These are phyloP conservation scores for Populus nigra DNA, from an alignment of 345 rosid species.

Conservation along the genomic window DNA sequence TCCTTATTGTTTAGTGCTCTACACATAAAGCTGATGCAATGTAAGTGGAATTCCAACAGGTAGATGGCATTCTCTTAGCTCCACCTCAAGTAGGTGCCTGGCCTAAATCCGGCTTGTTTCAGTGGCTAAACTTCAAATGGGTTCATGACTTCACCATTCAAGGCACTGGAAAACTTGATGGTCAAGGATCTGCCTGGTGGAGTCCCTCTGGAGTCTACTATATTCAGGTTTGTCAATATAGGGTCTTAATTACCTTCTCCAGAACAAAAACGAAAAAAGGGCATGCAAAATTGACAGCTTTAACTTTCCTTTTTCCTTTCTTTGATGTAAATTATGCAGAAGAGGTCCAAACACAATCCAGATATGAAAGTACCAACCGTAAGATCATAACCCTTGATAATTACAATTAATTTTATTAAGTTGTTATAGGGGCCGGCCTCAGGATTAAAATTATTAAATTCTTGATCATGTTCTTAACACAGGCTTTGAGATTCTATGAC, in stretches of 20 bases:
- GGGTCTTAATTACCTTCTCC: background rate
- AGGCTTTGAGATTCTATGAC: conserved; percentile 79
- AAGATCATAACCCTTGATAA: conserved; percentile 9
- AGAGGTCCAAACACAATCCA: conserved; percentile 44
- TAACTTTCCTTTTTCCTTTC: background rate
- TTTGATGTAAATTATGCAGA: conserved; percentile 38
- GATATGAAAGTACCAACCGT: conserved; percentile 75
- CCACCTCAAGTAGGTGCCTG: conserved; percentile 62
- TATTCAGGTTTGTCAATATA: conserved; percentile 38
- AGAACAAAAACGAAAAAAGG: background rate
- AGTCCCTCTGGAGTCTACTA: conserved; percentile 32
- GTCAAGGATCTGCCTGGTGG: conserved; percentile 88
- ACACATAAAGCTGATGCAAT: conserved; percentile 20
- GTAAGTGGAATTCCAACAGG: conserved; percentile 37
- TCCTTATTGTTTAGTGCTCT: background rate
- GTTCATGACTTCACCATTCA: conserved; percentile 59
- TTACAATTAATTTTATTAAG: background rate
- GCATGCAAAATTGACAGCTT: background rate
- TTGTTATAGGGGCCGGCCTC: no score
- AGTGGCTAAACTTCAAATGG: conserved; percentile 91
- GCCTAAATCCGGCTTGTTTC: conserved; percentile 66
- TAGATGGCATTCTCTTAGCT: conserved; percentile 72
- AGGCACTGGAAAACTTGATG: conserved; percentile 74
- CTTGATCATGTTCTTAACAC: background rate
- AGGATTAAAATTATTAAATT: background rate